Percentiles rank a stretch among this genome's conserved stretches.
Evolutionary conservation across 768 basidiomycete species (phyloP).

Genomic region (Lactifluus volemus): DNA sequence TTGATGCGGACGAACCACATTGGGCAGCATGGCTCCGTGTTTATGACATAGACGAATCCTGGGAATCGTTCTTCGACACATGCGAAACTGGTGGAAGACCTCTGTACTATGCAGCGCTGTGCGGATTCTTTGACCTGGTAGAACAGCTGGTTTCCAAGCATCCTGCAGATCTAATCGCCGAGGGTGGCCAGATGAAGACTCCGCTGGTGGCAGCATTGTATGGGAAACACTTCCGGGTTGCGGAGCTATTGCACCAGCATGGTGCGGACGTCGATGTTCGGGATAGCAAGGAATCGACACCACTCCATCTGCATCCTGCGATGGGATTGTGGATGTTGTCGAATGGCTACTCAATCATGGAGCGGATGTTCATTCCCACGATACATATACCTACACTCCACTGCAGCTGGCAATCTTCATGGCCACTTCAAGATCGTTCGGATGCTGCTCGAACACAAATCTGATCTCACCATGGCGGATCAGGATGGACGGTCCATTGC

Average conservation of each 20-base stretch:
- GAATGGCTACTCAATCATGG: background rate
- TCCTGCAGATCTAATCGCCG: background rate
- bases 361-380: background rate
- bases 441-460: background rate
- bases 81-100: background rate
- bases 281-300: accelerated
- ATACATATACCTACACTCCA: background rate
- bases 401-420: background rate
- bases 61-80: background rate
- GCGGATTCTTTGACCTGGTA: background rate
- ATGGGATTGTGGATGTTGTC: background rate
- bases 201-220: background rate
- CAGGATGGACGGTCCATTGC: background rate
- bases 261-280: background rate
- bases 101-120: background rate
- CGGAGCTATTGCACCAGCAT: background rate
- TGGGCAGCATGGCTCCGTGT: background rate
- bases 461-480: background rate
- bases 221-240: background rate
- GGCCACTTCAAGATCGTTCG: background rate
- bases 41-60: background rate
- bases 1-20: background rate
- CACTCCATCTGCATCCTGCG: background rate
- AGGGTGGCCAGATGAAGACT: background rate
- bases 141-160: background rate